Evolutionary conservation across 1,284 basidiomycete species (phyloP).

Genomic region (Malassezia furfur): DNA sequence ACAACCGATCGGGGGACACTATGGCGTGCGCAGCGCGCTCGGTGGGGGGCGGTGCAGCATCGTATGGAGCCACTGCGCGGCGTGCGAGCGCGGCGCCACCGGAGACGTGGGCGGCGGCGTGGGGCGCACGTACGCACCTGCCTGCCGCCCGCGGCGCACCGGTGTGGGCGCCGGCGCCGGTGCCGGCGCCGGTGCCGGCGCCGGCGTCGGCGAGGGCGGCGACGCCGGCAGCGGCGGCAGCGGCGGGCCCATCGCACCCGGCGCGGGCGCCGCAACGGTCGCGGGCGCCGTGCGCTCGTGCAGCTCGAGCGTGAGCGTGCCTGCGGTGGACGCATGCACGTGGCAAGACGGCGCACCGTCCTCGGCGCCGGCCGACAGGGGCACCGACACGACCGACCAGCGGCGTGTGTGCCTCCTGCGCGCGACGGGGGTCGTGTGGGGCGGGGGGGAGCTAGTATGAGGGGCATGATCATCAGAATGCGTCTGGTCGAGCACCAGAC

Average conservation of each 20-base stretch:
- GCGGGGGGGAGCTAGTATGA: neutral
- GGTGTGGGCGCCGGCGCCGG: neutral
- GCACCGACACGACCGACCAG: constrained; percentile 14
- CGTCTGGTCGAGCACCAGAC: neutral
- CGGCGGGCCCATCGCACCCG: too few relatives aligned
- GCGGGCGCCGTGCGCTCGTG: neutral
- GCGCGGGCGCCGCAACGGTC: too few relatives aligned
- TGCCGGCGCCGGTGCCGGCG: neutral
- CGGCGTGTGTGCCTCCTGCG: neutral
- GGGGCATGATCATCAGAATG: neutral
- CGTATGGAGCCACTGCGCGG: constrained; percentile 10
- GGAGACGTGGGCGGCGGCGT: neutral
- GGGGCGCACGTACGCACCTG: too few relatives aligned
- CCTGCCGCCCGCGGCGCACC: too few relatives aligned
- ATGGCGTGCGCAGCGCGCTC: neutral
- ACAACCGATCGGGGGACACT: neutral
- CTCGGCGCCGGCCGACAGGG: neutral
- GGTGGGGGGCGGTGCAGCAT: neutral
- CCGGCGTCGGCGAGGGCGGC: too few relatives aligned
- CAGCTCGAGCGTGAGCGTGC: constrained; percentile 6
- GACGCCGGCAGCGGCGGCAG: too few relatives aligned
- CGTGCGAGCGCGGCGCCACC: constrained; percentile 1
- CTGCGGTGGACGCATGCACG: constrained; percentile 6
- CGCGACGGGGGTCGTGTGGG: too few relatives aligned
- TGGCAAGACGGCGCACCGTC: neutral